phyloP scores from a whole-genome alignment of 2,329 filamentous ascomycete species.

The Colletotrichum horii region DNA sequence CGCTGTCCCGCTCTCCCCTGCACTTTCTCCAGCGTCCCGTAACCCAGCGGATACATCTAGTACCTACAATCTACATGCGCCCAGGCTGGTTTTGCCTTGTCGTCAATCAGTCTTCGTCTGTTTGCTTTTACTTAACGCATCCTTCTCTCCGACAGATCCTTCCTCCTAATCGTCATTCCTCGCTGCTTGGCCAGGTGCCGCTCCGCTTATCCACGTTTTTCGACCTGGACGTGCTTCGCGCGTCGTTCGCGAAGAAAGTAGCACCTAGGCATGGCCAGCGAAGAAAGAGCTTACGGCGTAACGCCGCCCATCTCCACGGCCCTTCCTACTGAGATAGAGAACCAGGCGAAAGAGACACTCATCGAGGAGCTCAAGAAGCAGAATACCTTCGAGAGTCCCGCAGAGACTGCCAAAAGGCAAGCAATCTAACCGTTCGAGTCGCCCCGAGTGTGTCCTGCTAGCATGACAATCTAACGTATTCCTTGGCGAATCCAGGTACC shows the following conservation, averaged over 20 bases:
- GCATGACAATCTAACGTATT: background rate
- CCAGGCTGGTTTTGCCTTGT: background rate
- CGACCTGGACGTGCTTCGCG: background rate
- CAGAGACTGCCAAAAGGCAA: constrained; percentile 85
- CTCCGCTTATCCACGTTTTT: background rate
- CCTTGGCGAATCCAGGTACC: constrained; percentile 52
- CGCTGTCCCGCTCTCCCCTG: background rate
- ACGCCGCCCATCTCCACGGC: constrained; percentile 82
- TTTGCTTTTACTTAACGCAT: background rate
- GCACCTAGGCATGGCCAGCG: constrained; percentile 35
- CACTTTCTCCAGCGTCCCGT: background rate
- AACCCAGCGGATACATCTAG: background rate
- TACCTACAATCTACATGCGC: background rate
- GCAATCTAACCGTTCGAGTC: constrained; percentile 10
- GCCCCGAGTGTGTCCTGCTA: background rate
- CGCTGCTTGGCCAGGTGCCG: background rate
- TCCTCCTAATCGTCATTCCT: background rate
- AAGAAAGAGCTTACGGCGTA: constrained; percentile 63
- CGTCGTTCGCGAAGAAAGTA: background rate
- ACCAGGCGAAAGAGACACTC: constrained; percentile 77
- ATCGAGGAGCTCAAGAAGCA: constrained; percentile 85
- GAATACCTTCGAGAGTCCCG: constrained; percentile 87
- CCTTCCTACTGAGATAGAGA: constrained; percentile 79
- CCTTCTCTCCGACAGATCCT: background rate
- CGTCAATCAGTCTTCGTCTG: background rate